Evolutionary conservation across 2,329 filamentous ascomycete genomes (phyloP), one percentile per base, ranked within the genome.

Genomic region (Phialemonium atrogriseum): DNA sequence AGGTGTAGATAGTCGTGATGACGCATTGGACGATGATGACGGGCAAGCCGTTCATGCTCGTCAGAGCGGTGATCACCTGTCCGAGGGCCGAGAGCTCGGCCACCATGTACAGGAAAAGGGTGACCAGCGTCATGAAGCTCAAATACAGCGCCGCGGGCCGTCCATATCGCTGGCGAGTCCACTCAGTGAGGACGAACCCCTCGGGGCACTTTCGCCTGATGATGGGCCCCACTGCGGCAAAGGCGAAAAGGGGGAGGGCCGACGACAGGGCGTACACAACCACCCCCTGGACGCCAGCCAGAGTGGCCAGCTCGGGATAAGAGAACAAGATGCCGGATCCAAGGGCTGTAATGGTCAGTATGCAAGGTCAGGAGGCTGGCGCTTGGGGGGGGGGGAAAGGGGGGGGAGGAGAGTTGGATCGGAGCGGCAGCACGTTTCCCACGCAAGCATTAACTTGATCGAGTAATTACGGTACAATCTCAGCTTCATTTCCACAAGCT

Each of bases 361-460:
- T 17, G 33, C n/a, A n/a, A n/a, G n/a, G n/a, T n/a, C n/a, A n/a
- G n/a, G n/a, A n/a, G n/a, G n/a, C n/a, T n/a, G n/a, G n/a, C n/a
- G n/a, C n/a, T n/a, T n/a, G 35, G 33, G 25, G 32, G 33, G 33
- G 38, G 46, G 48, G 33, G 40, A 42, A 33, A 45, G 45, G 40
- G 42, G 39, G 35, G 33, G 40, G 45, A 20, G 44, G 40, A 27
- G 42, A 54, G 49, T 46, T 52, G 55, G 58, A 55, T 62, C 60
- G 64, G 76, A 85, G 83, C 83, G 84, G 84, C 84, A 88, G 82
- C 84, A 89, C 84, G 72, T 88, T 89, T 83, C 84, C 80, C 84
- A 89, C 84, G 84, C 84, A 91, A 91, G 84, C 81, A 87, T 89
- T 91, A 89, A 84, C 84, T 91, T 91, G 84, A 84, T 91, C 84